Evolutionary conservation across 805 yeast genomes (phyloP), one percentile per base, ranked within the genome.

Genomic region (Lachancea meyersii): DNA sequence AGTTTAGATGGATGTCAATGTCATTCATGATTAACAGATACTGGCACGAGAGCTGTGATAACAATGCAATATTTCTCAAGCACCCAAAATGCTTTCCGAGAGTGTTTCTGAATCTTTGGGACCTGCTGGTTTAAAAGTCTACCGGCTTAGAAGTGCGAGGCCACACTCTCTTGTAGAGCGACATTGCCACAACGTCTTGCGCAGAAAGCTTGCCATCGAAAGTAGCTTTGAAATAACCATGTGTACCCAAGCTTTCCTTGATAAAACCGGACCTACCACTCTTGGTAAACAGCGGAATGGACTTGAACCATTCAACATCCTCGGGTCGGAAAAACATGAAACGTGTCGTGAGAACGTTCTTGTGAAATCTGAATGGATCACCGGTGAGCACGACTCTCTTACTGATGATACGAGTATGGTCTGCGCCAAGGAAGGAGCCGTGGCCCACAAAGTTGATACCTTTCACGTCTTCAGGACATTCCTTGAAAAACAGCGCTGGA

Each of bases 321-420:
- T 84, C 86, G 9, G 86, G 69, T 57, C 82, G 86, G 80, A 91
- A 91, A 72, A 93, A 93, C 99, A 93, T 93, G 75, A 88, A 93
- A 53, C 97, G 81, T 45, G 93, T 76, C 2, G 98, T 93, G 49
- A 93, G 86, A 31, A 89, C 85, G 47, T 75, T 78, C 69, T 86
- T 91, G 72, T 94, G 97, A 55, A 93, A 89, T 71, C 89, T 93
- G 65, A 88, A 80, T 34, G 97, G 95, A 53, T 87, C 88, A 44
- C 98, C 98, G 0, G 97, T 93, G 42, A 93, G 68, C 5, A 93
- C 79, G 4, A 82, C 81, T 61, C 97, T 77, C 73, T 91, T 88
- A 24, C 94, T 95, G 42, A 89, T 60, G 20, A 91, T 74, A 63
- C 97, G 77, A 11, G 82, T 75, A 57, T 83, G 86, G 64, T 93